Evolutionary conservation across 148 eudicot genomes (phyloP).

Genomic region (Fagopyrum esculentum): DNA sequence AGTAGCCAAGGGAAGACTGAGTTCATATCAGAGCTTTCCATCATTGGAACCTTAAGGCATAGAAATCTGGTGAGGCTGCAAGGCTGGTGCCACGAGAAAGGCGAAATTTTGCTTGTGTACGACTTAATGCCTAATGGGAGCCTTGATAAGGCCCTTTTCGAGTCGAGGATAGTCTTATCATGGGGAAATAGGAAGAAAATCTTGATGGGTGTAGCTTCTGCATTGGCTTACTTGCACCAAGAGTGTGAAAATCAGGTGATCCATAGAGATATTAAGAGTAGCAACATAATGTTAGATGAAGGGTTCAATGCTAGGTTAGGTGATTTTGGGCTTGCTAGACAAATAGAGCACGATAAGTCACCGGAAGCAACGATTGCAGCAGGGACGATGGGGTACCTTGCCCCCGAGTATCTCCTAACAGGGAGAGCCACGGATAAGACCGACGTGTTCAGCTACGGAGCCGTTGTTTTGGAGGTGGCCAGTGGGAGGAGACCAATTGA

Average conservation of each 20-base stretch:
- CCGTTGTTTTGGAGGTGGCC: constrained; percentile 68
- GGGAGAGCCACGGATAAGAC: constrained; percentile 73
- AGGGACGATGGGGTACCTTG: constrained; percentile 41
- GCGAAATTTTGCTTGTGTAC: constrained; percentile 43
- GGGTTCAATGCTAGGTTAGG: constrained; percentile 55
- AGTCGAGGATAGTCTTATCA: constrained; percentile 44
- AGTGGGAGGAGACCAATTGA: constrained; percentile 78
- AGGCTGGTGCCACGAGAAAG: constrained; percentile 55
- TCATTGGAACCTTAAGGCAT: constrained; percentile 44
- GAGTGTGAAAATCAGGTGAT: constrained; percentile 82
- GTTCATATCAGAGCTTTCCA: constrained; percentile 42
- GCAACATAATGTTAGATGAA: constrained; percentile 77
- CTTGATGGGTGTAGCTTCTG: constrained; percentile 61
- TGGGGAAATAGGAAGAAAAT: constrained; percentile 62
- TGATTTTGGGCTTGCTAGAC: constrained; percentile 69
- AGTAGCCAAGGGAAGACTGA: constrained; percentile 55
- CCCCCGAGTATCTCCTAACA: constrained; percentile 65
- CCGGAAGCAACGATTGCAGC: constrained; percentile 75
- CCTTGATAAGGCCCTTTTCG: constrained; percentile 56
- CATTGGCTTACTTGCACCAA: constrained; percentile 68
- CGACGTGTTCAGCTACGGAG: constrained; percentile 71
- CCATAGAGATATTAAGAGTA: constrained; percentile 65
- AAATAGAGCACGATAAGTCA: constrained; percentile 61
- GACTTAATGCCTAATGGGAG: constrained; percentile 66
- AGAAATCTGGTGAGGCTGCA: constrained; percentile 46